Base-by-base conservation (phyloP, 116 monocot genomes). In the Phalaenopsis hybrid region DNA sequence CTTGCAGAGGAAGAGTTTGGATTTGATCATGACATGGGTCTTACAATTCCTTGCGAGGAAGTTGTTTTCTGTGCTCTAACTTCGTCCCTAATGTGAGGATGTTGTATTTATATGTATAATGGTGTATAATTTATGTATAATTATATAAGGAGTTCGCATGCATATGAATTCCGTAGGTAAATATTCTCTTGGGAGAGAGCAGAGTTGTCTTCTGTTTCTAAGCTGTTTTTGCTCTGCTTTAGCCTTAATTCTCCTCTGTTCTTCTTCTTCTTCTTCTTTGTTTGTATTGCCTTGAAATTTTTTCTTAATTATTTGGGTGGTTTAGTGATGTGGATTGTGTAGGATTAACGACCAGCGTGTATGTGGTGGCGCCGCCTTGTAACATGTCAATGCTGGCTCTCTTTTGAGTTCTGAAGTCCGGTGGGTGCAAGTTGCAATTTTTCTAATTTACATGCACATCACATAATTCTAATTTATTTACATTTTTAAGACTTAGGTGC, bases 41-140 rank as follows among this genome's bases (percentile, higher is more conserved):
- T 83, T 31, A 78, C 83, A 13, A 83, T 83, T 23, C 82, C 86
- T 11, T 82, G 82, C 15, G 82, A 82, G 65, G 82, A 82, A 44
- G 76, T 76, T 25, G 82, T 48, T 4, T 82, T 82, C 77, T 25
- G 76, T 1, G 45, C 23, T 7, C 82, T 82, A 1, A 81, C 75
- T 1, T 57, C 75, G 33, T 13, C 58, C 43, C 37, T 37, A 37
- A 37, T 45, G 17, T 75, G 52, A 34, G 73, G 37, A 12, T 10
- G 65, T 25, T 37, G 37, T 37, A 37, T 2, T 37, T 2, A 37
- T 37, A 37, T 37, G 37, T 37, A 2, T 37, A 37, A 37, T 37
- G 37, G 37, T 37, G 37, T 37, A 37, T 2, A n/a, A n/a, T n/a
- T n/a, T n/a, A n/a, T n/a, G n/a, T n/a, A n/a, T n/a, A n/a, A 37